Evolutionary conservation across 2,329 filamentous ascomycete species (phyloP).

Genomic region (Rhinocladiella similis): DNA sequence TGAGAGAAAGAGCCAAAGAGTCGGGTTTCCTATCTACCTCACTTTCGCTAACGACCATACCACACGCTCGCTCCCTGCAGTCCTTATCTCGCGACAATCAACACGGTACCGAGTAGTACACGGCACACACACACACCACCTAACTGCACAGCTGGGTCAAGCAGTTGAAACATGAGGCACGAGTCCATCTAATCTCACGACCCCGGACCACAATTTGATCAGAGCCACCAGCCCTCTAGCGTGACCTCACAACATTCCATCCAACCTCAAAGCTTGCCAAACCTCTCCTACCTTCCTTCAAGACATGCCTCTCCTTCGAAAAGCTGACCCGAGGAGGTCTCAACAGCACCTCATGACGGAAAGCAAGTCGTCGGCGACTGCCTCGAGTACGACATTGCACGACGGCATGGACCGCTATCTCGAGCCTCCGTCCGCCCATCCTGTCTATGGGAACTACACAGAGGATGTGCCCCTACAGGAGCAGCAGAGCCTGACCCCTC

Average conservation of each 20-base stretch:
- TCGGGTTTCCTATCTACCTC: neutral
- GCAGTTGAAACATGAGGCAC: constrained; percentile 9
- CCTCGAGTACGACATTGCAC: constrained; percentile 14
- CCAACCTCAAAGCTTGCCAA: too few relatives aligned
- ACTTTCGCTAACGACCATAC: constrained; percentile 2
- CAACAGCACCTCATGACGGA: constrained; percentile 22
- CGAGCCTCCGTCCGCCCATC: constrained; percentile 16
- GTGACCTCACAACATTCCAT: constrained; percentile 6
- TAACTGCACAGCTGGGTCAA: neutral
- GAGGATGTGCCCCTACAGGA: constrained; percentile 13
- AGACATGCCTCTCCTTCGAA: constrained; percentile 26
- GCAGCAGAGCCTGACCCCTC: neutral
- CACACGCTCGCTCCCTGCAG: neutral
- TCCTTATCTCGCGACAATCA: too few relatives aligned
- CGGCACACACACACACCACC: too few relatives aligned
- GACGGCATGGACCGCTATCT: constrained; percentile 14
- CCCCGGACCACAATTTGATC: constrained; percentile 13
- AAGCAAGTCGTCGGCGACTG: constrained; percentile 12
- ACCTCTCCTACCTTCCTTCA: constrained; percentile 8
- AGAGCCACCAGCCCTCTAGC: constrained; percentile 12
- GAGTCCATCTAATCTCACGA: constrained; percentile 13
- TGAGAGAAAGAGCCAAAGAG: neutral
- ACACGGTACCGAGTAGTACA: too few relatives aligned
- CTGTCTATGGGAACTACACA: constrained; percentile 22
- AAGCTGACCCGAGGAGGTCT: constrained; percentile 18